These are phyloP conservation scores for Penicillium griseofulvum DNA, from an alignment of 2,329 filamentous ascomycete genomes.

Conservation along the genomic window DNA sequence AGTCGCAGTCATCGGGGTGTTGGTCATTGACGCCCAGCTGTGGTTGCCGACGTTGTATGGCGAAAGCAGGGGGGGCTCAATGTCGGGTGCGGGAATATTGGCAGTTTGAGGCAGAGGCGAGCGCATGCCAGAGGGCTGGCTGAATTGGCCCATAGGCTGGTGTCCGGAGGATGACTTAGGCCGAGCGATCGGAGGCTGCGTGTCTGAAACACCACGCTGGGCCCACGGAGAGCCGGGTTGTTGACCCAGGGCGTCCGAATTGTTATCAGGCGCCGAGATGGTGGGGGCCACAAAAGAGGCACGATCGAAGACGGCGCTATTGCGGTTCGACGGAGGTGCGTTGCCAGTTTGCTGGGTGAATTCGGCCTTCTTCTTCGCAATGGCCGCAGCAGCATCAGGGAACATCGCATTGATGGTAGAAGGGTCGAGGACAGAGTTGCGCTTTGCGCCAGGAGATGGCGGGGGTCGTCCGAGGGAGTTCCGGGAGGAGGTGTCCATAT, in stretches of 20 bases:
- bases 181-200: conserved; percentile 54
- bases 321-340: conserved; percentile 84
- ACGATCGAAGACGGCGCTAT: conserved; percentile 76
- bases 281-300: conserved; percentile 71
- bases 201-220: conserved; percentile 50
- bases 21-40: conserved; percentile 98
- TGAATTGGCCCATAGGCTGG: conserved; percentile 86
- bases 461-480: conserved; percentile 82
- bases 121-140: conserved; percentile 74
- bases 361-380: conserved; percentile 96
- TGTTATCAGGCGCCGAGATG: conserved; percentile 66
- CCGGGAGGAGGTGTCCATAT: conserved; percentile 72
- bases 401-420: conserved; percentile 99
- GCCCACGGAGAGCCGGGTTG: conserved; percentile 81
- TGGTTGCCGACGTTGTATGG: conserved; percentile 74
- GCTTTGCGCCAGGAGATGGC: conserved; percentile 74
- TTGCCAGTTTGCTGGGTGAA: conserved; percentile 94
- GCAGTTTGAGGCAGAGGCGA: conserved; percentile 84
- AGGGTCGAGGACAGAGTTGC: conserved; percentile 90
- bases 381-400: conserved; percentile 95
- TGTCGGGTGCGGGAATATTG: conserved; percentile 71
- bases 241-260: conserved; percentile 60
- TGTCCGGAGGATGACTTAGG: conserved; percentile 79
- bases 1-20: conserved; percentile 89
- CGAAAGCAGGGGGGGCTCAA: conserved; percentile 80